Conservation (phyloP, 1,284 basidiomycete genomes). For the Tylopilus sp. region DNA sequence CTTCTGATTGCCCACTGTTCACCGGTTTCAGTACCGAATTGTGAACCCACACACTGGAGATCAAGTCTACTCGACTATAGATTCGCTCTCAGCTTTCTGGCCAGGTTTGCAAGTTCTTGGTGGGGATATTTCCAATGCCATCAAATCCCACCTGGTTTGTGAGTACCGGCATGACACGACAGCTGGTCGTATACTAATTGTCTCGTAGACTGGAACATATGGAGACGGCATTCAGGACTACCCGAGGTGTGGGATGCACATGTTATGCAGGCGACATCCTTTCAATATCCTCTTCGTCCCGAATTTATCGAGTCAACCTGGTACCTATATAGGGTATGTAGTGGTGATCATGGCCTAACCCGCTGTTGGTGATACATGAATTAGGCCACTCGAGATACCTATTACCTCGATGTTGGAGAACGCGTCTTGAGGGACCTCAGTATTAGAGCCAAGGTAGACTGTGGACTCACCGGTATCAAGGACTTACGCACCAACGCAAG, state of each 20-base stretch:
- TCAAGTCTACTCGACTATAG: conserved; percentile 66
- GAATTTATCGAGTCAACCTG: conserved; percentile 94
- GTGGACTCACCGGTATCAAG: conserved; percentile 80
- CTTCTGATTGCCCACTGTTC: not conserved
- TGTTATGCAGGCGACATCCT: conserved; percentile 68
- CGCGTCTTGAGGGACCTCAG: conserved; percentile 76
- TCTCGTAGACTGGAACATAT: conserved; percentile 80
- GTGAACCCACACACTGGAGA: conserved; percentile 80
- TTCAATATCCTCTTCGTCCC: conserved; percentile 84
- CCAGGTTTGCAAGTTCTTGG: conserved; percentile 86
- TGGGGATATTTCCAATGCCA: conserved; percentile 86
- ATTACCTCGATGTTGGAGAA: conserved; percentile 89
- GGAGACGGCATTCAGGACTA: conserved; percentile 79
- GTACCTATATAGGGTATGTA: conserved; percentile 82
- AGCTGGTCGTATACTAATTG: not conserved
- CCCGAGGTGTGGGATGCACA: conserved; percentile 89
- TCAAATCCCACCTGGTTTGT: conserved; percentile 84
- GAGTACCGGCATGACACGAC: conserved; percentile 29
- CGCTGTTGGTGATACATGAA: conserved; percentile 5
- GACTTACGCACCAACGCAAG: conserved; percentile 78
- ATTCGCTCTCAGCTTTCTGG: conserved; percentile 87
- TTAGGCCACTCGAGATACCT: conserved; percentile 86
- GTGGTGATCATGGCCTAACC: not conserved
- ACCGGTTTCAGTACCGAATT: conserved; percentile 61
- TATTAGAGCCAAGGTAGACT: conserved; percentile 73